Base-by-base conservation (phyloP, 805 yeast species). In the Saccharomycopsis synnaedendra region DNA sequence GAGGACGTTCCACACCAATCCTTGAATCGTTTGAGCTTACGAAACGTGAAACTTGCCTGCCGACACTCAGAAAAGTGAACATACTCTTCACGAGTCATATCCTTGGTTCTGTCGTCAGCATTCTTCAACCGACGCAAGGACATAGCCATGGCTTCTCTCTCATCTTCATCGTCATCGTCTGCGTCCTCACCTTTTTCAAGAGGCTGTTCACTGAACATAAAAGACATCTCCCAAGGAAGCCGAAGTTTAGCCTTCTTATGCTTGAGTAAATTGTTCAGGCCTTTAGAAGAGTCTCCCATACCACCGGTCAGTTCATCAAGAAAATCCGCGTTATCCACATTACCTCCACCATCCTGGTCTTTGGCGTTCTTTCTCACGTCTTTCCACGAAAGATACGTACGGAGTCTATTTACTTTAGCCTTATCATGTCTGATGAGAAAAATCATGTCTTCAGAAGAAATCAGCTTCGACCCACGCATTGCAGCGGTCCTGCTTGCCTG, bases 1-100 rank as follows among this genome's bases (percentile, higher is more conserved):
- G 78, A 82, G 0, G 86, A 66, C 41, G 90, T 76, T 8, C 93
- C 95, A 11, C 95, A 90, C 98, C 98, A 93, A 58, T 93, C 98
- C 59, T 90, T 75, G 61, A 93, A 93, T 58, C 97, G 69, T 61
- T 88, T 88, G n/a, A 85, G 84, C 62, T 93, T 93, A 56, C 97
- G 74, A 58, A 88, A 93, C 1, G 98, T 93, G 62, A 93, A 93
- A 50, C 94, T 82, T 1, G 97, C 97, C 63, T 93, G 98, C 53
- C 98, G 76, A 65, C 98, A 93, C 60, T 93, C 98, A 8, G 96
- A 85, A 97, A 97, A 93, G 62, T 93, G 98, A 11, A 89, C 98
- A 59, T 93, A 93, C 61, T 93, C 98, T 58, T 93, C 96, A 59
- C 80, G 83, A 0, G 98, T 93, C 98, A 93, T 93, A 56, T 82